phyloP scores from a whole-genome alignment of 2,329 filamentous ascomycete genomes.

The Xenosphaeropsis pyriputrescens region DNA sequence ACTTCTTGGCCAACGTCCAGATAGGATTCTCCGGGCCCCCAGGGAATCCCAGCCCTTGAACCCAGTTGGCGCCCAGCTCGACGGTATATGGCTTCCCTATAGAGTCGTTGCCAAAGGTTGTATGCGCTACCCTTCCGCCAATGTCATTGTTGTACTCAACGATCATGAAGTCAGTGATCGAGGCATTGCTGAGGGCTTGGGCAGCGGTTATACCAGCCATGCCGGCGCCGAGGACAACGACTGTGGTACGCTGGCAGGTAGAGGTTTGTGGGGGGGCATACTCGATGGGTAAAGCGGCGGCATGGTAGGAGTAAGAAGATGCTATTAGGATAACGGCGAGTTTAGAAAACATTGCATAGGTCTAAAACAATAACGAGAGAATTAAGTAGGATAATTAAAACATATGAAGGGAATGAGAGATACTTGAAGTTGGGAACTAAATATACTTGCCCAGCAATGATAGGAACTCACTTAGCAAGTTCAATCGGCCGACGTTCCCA shows the following conservation, averaged over 20 bases:
- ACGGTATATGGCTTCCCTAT: slow-evolving; percentile 31
- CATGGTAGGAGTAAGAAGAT: no score
- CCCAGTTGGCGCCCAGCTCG: slow-evolving; percentile 56
- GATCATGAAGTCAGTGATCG: slow-evolving; percentile 48
- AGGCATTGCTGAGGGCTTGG: slow-evolving; percentile 45
- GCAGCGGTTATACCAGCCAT: slow-evolving; percentile 49
- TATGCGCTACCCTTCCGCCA: slow-evolving; percentile 45
- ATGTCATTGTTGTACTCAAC: slow-evolving; percentile 47
- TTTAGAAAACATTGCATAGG: no score
- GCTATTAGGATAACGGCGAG: no score
- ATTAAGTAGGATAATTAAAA: no score
- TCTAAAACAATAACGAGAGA: no score
- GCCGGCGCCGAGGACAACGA: slow-evolving; percentile 37
- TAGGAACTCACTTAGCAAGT: no score
- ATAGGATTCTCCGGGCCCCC: slow-evolving; percentile 40
- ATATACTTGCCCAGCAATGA: no score
- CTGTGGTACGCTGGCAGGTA: slow-evolving; percentile 18
- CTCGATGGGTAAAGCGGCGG: no score
- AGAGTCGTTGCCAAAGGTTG: slow-evolving; percentile 19
- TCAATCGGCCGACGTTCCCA: no score
- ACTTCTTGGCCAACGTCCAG: slow-evolving; percentile 45
- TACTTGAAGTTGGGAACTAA: no score
- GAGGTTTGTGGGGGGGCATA: not conserved
- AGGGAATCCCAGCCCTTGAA: slow-evolving; percentile 23
- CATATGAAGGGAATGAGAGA: no score